phyloP scores from a whole-genome alignment of 2,329 filamentous ascomycete genomes.

The Blumeria hordei region DNA sequence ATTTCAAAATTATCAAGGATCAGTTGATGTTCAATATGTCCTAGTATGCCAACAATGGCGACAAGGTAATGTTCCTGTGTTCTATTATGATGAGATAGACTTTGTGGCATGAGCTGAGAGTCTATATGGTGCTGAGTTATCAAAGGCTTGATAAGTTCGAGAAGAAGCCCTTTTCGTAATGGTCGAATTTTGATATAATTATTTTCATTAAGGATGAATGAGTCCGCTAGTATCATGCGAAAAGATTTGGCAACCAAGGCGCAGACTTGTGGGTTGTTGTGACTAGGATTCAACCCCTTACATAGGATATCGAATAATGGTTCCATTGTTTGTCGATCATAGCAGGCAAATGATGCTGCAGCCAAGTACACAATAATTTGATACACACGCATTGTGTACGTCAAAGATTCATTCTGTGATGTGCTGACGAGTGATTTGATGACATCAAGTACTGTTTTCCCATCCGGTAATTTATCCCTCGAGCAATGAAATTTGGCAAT shows the following conservation, averaged over 20 bases:
- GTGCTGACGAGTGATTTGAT: slow-evolving; percentile 5
- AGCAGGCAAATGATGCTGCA: slow-evolving; percentile 9
- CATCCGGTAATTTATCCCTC: slow-evolving; percentile 1
- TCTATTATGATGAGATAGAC: neutral
- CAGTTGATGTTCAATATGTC: slow-evolving; percentile 6
- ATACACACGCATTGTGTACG: slow-evolving; percentile 4
- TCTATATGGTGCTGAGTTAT: neutral
- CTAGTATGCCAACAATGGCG: slow-evolving; percentile 11
- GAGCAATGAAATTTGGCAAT: slow-evolving; percentile 13
- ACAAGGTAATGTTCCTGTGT: slow-evolving; percentile 11
- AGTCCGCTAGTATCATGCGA: slow-evolving; percentile 10
- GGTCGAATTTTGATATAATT: slow-evolving; percentile 12
- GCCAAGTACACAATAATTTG: slow-evolving; percentile 12
- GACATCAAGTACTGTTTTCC: slow-evolving; percentile 3
- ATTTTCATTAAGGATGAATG: slow-evolving; percentile 10
- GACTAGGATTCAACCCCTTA: slow-evolving; percentile 4
- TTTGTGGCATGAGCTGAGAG: neutral
- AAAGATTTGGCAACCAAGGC: slow-evolving; percentile 11
- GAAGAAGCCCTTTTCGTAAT: slow-evolving; percentile 8
- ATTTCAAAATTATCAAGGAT: slow-evolving; percentile 2
- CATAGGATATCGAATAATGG: slow-evolving; percentile 9
- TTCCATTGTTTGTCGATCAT: slow-evolving; percentile 4
- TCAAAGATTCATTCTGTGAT: slow-evolving; percentile 2
- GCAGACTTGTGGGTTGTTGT: slow-evolving; percentile 3
- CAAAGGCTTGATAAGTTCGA: neutral